Evolutionary conservation across 257 asterid species (phyloP), one percentile per base, ranked within the genome.

Genomic region (Misopates orontium): DNA sequence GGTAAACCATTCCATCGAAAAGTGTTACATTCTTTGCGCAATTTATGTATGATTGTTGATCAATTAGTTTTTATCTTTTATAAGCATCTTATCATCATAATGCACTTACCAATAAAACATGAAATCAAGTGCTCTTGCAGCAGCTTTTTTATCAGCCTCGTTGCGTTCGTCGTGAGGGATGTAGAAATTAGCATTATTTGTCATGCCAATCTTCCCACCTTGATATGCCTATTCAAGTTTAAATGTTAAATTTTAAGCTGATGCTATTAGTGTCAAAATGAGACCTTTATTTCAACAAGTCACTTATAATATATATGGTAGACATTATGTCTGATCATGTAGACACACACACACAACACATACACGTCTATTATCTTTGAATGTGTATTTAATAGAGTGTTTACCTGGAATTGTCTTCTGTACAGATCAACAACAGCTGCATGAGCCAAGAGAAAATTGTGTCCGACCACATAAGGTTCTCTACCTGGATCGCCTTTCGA

Each of bases 31-130:
- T n/a, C n/a, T n/a, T n/a, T n/a, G n/a, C n/a, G n/a, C n/a, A n/a
- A n/a, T n/a, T n/a, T n/a, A n/a, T n/a, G n/a, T n/a, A n/a, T n/a
- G n/a, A n/a, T n/a, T n/a, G n/a, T n/a, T n/a, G n/a, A n/a, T n/a
- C n/a, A n/a, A n/a, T n/a, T n/a, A n/a, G n/a, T n/a, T n/a, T n/a
- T n/a, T n/a, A n/a, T n/a, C n/a, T n/a, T n/a, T n/a, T n/a, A n/a
- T n/a, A n/a, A n/a, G n/a, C n/a, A n/a, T n/a, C n/a, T n/a, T n/a
- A n/a, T n/a, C n/a, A n/a, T n/a, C n/a, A n/a, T n/a, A n/a, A n/a
- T n/a, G n/a, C n/a, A n/a, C n/a, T n/a, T 55, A 71, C 81, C 81
- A 77, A 62, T 78, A 78, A 0, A 72, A 52, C 72, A 72, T 56
- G 11, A 68, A 77, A 24, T 77, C 81, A 13, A 64, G 49, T 1